A percentile compares a stretch with the other conserved stretches of the same genome.
Evolutionary conservation across 805 yeast species (phyloP).

Genomic region (Teunomyces funiuensis): DNA sequence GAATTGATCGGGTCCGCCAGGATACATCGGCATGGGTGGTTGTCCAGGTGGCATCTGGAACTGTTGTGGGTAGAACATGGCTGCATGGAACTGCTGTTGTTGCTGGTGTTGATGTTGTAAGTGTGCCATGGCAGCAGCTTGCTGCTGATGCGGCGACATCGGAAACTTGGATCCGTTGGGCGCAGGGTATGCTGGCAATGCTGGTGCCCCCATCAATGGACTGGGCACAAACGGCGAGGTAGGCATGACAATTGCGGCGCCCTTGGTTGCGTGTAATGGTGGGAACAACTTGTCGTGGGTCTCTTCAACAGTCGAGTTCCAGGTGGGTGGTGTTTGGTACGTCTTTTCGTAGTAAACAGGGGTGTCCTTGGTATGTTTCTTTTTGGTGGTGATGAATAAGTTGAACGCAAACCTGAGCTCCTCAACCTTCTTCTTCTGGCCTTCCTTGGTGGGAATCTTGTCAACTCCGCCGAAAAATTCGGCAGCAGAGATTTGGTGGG

Average conservation of each 20-base stretch:
- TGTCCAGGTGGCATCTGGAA: conserved; percentile 33
- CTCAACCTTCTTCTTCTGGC: conserved; percentile 34
- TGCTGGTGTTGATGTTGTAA: conserved; percentile 17
- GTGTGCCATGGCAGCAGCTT: conserved; percentile 30
- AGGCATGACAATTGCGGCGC: conserved; percentile 13
- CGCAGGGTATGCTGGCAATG: conserved; percentile 15
- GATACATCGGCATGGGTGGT: conserved; percentile 35
- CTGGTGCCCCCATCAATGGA: conserved; percentile 29
- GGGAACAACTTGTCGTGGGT: conserved; percentile 56
- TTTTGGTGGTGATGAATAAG: conserved; percentile 49
- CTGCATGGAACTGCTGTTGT: conserved; percentile 38
- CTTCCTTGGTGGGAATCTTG: conserved; percentile 37
- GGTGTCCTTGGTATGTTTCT: conserved; percentile 23
- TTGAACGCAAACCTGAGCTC: conserved; percentile 49
- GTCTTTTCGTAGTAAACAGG: conserved; percentile 54
- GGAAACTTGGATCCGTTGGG: conserved; percentile 23
- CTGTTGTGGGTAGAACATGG: conserved; percentile 40
- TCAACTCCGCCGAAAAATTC: conserved; percentile 43
- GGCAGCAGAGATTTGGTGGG: conserved; percentile 39
- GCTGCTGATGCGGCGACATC: conserved; percentile 31
- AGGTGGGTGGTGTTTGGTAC: conserved; percentile 73
- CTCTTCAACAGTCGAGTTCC: conserved; percentile 62
- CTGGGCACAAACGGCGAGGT: conserved; percentile 29
- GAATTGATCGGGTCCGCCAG: conserved; percentile 31
- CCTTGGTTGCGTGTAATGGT: conserved; percentile 19